Evolutionary conservation across 805 yeast species (phyloP).

Genomic region (Sungouiozyma intestinalis): DNA sequence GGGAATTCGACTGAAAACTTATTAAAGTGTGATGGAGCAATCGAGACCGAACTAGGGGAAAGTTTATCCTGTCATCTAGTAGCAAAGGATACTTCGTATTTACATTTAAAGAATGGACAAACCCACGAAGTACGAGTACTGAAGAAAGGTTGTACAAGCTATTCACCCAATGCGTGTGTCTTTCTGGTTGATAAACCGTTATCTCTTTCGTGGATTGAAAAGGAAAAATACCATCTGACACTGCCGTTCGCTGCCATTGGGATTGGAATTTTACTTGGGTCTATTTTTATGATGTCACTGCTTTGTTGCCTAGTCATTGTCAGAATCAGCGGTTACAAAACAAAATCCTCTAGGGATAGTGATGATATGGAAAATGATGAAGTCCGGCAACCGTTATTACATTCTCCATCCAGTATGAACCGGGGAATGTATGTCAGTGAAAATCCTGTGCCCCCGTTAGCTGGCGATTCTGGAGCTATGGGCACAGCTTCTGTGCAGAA

Average conservation of each 20-base stretch:
- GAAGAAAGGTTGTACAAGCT: constrained; percentile 49
- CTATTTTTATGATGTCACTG: constrained; percentile 25
- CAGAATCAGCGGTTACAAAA: constrained; percentile 1
- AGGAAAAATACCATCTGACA: constrained; percentile 43
- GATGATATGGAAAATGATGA: constrained; percentile 1
- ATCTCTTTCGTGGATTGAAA: constrained; percentile 51
- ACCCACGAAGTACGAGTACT: constrained; percentile 50
- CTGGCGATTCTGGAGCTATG: background rate
- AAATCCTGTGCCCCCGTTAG: background rate
- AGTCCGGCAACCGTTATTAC: constrained; percentile 5
- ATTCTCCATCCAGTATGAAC: background rate
- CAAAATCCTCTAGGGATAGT: background rate
- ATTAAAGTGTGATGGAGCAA: constrained; percentile 37
- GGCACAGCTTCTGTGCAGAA: background rate
- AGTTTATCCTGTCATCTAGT: constrained; percentile 36
- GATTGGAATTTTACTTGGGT: constrained; percentile 55
- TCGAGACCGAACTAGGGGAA: constrained; percentile 35
- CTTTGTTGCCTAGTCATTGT: constrained; percentile 9
- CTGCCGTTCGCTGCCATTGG: constrained; percentile 60
- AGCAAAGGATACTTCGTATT: constrained; percentile 29
- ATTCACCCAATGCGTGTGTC: constrained; percentile 36
- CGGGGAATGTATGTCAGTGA: background rate
- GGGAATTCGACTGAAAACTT: constrained; percentile 39
- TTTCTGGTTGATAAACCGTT: constrained; percentile 59
- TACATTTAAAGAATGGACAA: constrained; percentile 37